These are phyloP conservation scores for Stellera chamaejasme DNA, from an alignment of 345 rosid species.

Conservation along the genomic window DNA sequence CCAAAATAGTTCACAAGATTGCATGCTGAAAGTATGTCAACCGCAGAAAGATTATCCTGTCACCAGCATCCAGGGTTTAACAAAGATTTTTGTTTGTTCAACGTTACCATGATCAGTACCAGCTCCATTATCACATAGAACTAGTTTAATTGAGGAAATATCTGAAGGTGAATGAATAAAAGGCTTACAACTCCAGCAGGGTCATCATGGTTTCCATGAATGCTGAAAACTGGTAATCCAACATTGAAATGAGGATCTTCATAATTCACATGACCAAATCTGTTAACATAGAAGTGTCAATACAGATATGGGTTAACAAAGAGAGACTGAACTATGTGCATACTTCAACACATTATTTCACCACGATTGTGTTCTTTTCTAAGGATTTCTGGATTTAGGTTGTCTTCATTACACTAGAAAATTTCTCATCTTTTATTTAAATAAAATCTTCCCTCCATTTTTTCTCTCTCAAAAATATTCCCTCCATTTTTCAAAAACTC, in stretches of 20 bases:
- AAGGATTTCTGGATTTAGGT: too few species aligned
- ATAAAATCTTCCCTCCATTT: too few species aligned
- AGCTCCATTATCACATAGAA: neutral
- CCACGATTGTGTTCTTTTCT: too few species aligned
- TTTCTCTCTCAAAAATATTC: too few species aligned
- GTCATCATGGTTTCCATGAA: conserved; percentile 99
- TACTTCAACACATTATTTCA: too few species aligned
- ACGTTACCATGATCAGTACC: conserved; percentile 1
- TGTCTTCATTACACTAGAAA: too few species aligned
- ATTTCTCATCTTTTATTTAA: too few species aligned
- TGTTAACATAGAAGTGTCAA: conserved; percentile 22
- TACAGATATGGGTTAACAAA: neutral
- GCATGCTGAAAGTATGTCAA: conserved; percentile 92
- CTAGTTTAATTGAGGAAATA: neutral
- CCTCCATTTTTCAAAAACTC: too few species aligned
- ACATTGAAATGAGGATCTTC: conserved; percentile 99
- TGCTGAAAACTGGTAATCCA: conserved; percentile 93
- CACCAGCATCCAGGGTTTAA: conserved; percentile 21
- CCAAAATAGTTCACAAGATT: conserved; percentile 97
- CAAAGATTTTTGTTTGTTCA: conserved; percentile 7
- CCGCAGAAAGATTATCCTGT: conserved; percentile 98
- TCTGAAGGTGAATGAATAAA: neutral
- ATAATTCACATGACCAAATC: conserved; percentile 97
- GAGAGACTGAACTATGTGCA: too few species aligned
- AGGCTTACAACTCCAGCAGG: conserved; percentile 95